Evolutionary conservation across 2,329 filamentous ascomycete species (phyloP).

Genomic region (Graphilbum fragrans): DNA sequence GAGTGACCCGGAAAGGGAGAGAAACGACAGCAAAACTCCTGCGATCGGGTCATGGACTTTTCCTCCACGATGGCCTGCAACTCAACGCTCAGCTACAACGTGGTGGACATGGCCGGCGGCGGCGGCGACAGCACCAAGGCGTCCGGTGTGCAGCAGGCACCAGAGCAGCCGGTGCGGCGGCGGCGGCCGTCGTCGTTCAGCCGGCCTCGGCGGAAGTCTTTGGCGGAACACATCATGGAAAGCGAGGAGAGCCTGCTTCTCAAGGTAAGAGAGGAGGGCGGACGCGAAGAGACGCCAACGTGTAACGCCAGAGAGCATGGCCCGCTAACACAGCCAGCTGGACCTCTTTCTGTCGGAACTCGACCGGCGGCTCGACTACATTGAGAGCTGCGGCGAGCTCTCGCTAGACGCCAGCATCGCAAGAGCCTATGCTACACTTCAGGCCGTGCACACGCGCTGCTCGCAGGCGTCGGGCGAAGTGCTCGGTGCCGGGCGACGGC

Average conservation of each 20-base stretch:
- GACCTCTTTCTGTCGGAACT: constrained; percentile 77
- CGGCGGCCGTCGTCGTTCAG: constrained; percentile 46
- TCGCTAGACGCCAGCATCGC: constrained; percentile 75
- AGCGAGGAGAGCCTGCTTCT: constrained; percentile 49
- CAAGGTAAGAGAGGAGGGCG: constrained; percentile 26
- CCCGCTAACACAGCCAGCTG: constrained; percentile 32
- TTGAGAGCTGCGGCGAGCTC: constrained; percentile 78
- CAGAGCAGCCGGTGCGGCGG: constrained; percentile 19
- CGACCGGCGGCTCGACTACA: constrained; percentile 72
- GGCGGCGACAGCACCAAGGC: constrained; percentile 22
- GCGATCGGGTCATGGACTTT: constrained; percentile 8
- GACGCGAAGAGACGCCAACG: no score
- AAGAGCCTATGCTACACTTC: constrained; percentile 73
- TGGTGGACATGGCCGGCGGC: constrained; percentile 9
- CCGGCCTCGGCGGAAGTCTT: constrained; percentile 40
- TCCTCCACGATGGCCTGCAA: constrained; percentile 11
- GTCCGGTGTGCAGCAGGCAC: constrained; percentile 28
- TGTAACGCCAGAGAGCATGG: no score
- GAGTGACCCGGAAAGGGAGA: background rate
- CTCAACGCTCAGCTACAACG: constrained; percentile 5
- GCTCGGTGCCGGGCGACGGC: constrained; percentile 71
- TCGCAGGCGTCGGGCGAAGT: constrained; percentile 83
- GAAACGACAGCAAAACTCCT: background rate
- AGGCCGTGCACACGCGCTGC: constrained; percentile 78
- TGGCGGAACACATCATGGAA: constrained; percentile 49